Percentiles rank a stretch among this genome's conserved stretches.
These are phyloP conservation scores for Microthlaspi erraticum DNA, from an alignment of 345 rosid genomes.

Conservation along the genomic window DNA sequence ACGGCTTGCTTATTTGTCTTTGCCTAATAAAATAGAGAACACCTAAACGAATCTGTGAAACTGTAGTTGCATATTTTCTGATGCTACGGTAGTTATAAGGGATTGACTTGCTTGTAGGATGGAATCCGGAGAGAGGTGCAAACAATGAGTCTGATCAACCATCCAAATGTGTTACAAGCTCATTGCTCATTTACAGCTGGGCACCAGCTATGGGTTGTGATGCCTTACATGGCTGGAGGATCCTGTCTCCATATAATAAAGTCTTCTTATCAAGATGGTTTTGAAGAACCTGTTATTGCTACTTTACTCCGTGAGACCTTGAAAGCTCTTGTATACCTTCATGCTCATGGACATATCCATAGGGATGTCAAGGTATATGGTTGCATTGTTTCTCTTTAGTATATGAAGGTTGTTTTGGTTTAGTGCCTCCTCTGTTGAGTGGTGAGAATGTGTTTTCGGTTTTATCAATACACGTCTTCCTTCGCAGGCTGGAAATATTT, in stretches of 20 bases:
- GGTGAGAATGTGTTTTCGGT: conserved; percentile 13
- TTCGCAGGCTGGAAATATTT: conserved; percentile 93
- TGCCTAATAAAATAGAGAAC: too few relatives aligned
- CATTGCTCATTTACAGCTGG: conserved; percentile 90
- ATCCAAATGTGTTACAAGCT: conserved; percentile 83
- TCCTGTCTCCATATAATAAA: conserved; percentile 97
- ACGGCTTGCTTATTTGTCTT: conserved; percentile 23
- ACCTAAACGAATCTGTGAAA: too few relatives aligned
- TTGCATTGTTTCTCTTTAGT: conserved; percentile 18
- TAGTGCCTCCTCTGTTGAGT: conserved; percentile 11
- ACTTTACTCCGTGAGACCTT: conserved; percentile 86
- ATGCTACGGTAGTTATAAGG: conserved; percentile 30
- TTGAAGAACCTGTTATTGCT: conserved; percentile 95
- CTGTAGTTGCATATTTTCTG: too few relatives aligned
- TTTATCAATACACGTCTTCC: conserved; percentile 25
- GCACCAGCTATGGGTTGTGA: conserved; percentile 94
- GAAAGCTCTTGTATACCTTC: conserved; percentile 96
- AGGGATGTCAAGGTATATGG: conserved; percentile 92
- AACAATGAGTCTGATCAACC: conserved; percentile 87
- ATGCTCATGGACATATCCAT: conserved; percentile 92
- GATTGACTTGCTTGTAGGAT: conserved; percentile 61
- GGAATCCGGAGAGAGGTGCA: conserved; percentile 97
- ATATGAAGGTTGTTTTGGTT: conserved; percentile 20
- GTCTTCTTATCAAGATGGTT: conserved; percentile 81
- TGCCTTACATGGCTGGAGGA: conserved; percentile 99